Percentiles rank a stretch among this genome's conserved stretches.
These are phyloP conservation scores for Exophiala sp. DNA, from an alignment of 2,329 filamentous ascomycete species.

Conservation along the genomic window DNA sequence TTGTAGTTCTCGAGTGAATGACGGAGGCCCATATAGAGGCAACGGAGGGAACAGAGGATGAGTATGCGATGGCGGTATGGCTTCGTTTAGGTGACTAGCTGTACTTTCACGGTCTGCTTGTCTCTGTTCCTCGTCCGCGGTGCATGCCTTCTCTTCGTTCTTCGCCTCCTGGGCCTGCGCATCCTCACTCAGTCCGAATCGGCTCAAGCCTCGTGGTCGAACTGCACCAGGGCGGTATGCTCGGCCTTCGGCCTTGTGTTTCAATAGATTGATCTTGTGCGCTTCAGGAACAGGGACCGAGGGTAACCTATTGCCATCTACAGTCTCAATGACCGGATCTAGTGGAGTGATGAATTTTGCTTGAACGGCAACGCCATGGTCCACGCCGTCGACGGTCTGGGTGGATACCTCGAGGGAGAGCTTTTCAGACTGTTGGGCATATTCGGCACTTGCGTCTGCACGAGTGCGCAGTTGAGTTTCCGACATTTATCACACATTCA, in stretches of 20 bases:
- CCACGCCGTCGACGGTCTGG: slow-evolving; percentile 2
- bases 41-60: slow-evolving; percentile 79
- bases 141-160: slow-evolving; percentile 5
- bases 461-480: slow-evolving; percentile 19
- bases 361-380: slow-evolving; percentile 27
- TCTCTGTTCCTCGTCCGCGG: not conserved
- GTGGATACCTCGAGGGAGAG: slow-evolving; percentile 27
- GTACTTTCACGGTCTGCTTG: slow-evolving; percentile 15
- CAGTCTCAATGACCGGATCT: slow-evolving; percentile 65
- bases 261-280: slow-evolving; percentile 56
- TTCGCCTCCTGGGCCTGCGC: slow-evolving; percentile 2
- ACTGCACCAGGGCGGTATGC: slow-evolving; percentile 4
- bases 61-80: slow-evolving; percentile 59
- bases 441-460: slow-evolving; percentile 23
- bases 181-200: slow-evolving; percentile 12
- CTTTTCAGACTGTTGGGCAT: slow-evolving; percentile 29
- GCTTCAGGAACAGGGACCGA: slow-evolving; percentile 65
- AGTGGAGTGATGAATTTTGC: slow-evolving; percentile 54
- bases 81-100: slow-evolving; percentile 30
- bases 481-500: slow-evolving; percentile 16
- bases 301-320: slow-evolving; percentile 60
- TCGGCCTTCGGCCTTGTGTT: slow-evolving; percentile 25
- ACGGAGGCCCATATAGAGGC: slow-evolving; percentile 72
- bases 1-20: slow-evolving; percentile 58
- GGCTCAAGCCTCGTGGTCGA: slow-evolving; percentile 13